Evolutionary conservation across 345 rosid genomes (phyloP).

Genomic region (Citrus sp.): DNA sequence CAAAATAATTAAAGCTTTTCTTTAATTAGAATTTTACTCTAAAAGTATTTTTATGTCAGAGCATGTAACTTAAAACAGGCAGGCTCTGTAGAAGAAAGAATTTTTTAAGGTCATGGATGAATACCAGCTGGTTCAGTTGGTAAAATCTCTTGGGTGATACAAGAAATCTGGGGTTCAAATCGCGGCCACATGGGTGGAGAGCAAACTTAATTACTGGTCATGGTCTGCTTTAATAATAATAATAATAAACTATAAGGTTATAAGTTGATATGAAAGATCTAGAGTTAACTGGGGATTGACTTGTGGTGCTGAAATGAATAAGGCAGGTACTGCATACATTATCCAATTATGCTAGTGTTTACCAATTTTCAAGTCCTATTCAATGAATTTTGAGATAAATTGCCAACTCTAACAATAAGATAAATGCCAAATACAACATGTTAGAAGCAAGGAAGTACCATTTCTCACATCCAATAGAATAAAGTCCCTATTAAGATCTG

Average conservation of each 20-base stretch:
- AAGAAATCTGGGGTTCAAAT: too few relatives aligned
- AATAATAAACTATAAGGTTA: not conserved
- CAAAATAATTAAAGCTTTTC: too few relatives aligned
- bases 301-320: not conserved
- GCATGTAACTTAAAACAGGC: not conserved
- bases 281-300: not conserved
- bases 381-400: not conserved
- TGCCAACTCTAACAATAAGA: not conserved
- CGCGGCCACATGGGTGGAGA: not conserved
- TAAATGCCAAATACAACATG: not conserved
- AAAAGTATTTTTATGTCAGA: too few relatives aligned
- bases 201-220: not conserved
- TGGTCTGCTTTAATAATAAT: not conserved
- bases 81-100: not conserved
- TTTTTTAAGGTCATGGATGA: too few relatives aligned
- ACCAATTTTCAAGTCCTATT: not conserved
- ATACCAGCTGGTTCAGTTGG: not conserved
- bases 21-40: too few relatives aligned
- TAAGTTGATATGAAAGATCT: not conserved
- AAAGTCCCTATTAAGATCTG: slow-evolving; percentile 30
- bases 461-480: slow-evolving; percentile 85
- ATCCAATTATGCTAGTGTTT: not conserved
- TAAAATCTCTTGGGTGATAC: not conserved
- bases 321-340: not conserved
- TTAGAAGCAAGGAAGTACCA: slow-evolving; percentile 37